phyloP scores from a whole-genome alignment of 192 early-diverging fungal species.

The Ambispora gerdemannii region DNA sequence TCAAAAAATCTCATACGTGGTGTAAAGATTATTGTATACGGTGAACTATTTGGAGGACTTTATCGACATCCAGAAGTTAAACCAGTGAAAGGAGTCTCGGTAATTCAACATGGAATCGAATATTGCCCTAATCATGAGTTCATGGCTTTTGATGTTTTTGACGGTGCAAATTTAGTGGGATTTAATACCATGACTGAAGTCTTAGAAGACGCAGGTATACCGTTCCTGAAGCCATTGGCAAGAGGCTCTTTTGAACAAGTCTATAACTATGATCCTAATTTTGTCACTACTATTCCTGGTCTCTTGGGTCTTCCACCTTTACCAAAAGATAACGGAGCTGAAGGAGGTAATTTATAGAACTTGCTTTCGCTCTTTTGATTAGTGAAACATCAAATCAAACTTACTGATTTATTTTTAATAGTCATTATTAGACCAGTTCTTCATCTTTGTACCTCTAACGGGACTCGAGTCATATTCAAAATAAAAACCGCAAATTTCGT shows the following conservation, averaged over 20 bases:
- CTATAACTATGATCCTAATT: neutral
- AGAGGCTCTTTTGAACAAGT: slow-evolving; percentile 14
- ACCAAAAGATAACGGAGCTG: neutral
- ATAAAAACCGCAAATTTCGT: neutral
- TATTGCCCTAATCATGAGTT: slow-evolving; percentile 13
- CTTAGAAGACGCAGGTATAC: neutral
- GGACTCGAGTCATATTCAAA: neutral
- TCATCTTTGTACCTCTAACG: neutral
- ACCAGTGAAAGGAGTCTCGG: neutral
- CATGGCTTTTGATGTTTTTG: slow-evolving; percentile 5
- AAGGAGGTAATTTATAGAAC: slow-evolving; percentile 9
- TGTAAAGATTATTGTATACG: neutral
- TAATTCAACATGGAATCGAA: slow-evolving; percentile 9
- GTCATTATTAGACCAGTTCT: slow-evolving; percentile 6
- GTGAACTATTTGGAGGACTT: slow-evolving; percentile 10
- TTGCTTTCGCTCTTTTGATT: no score
- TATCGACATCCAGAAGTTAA: slow-evolving; percentile 2
- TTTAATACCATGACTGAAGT: neutral
- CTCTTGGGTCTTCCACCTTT: slow-evolving; percentile 9
- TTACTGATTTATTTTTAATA: neutral
- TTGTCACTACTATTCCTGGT: slow-evolving; percentile 6
- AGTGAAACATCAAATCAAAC: neutral
- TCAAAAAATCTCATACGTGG: slow-evolving; percentile 2
- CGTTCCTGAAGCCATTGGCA: neutral
- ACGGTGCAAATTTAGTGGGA: neutral